These are phyloP conservation scores for Solanum lycopersicoides DNA, from an alignment of 257 asterid species.

Conservation along the genomic window DNA sequence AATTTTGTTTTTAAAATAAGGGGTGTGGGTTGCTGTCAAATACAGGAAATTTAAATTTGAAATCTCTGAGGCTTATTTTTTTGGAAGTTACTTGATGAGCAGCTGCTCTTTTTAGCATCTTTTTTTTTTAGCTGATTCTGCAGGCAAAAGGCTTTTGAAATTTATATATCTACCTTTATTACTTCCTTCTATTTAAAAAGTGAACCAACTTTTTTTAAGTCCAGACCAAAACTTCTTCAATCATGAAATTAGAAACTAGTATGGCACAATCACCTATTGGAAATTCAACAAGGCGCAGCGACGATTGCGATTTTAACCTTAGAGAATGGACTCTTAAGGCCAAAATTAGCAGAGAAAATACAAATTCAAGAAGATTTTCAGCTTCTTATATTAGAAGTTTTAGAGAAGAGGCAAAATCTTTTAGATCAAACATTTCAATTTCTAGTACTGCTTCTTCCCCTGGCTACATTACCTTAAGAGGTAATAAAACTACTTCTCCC, in stretches of 20 bases:
- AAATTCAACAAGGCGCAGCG: constrained; percentile 10
- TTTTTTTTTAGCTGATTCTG: constrained; percentile 12
- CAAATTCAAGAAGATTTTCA: constrained; percentile 55
- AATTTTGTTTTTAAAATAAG: not conserved
- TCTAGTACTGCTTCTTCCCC: constrained; percentile 90
- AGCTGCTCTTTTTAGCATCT: constrained; percentile 14
- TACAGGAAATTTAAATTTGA: constrained; percentile 21
- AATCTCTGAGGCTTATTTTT: constrained; percentile 14
- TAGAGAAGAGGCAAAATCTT: constrained; percentile 54
- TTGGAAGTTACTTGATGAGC: constrained; percentile 8
- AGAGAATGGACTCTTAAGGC: constrained; percentile 53
- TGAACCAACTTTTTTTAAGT: not conserved
- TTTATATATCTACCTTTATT: not conserved
- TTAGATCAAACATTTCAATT: constrained; percentile 55
- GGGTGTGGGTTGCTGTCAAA: not conserved
- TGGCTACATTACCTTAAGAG: constrained; percentile 49
- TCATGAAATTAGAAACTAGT: not conserved
- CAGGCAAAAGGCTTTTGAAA: constrained; percentile 2
- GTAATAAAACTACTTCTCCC: constrained; percentile 10
- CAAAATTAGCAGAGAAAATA: constrained; percentile 51
- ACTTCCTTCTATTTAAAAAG: not conserved
- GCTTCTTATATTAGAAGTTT: constrained; percentile 47
- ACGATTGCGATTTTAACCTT: constrained; percentile 32
- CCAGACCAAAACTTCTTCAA: not conserved
- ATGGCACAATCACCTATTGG: constrained; percentile 15